phyloP scores from a whole-genome alignment of 1,139 yeast species.

The Suhomyces taliae region DNA sequence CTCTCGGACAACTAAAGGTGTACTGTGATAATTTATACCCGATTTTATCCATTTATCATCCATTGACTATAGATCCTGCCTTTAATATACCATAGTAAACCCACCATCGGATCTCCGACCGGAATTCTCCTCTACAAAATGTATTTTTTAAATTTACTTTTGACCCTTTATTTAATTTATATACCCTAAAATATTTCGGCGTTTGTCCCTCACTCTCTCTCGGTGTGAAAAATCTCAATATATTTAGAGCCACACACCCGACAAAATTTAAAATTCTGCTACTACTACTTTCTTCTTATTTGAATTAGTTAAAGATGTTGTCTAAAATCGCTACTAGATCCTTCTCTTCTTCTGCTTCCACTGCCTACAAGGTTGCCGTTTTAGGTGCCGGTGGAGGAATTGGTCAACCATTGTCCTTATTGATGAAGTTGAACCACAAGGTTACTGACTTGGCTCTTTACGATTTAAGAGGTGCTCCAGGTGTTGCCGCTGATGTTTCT shows the following conservation, averaged over 20 bases:
- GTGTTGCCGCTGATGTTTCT: conserved; percentile 89
- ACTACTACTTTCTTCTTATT: conserved; percentile 5
- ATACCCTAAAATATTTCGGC: too few relatives aligned
- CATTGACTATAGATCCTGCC: not conserved
- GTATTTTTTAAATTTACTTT: too few relatives aligned
- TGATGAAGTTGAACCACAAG: conserved; percentile 67
- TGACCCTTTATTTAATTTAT: not conserved
- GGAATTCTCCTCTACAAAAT: not conserved
- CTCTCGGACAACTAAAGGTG: not conserved
- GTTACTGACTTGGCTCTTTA: conserved; percentile 70
- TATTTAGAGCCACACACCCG: conserved; percentile 6
- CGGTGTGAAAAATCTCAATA: conserved; percentile 8
- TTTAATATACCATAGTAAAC: not conserved
- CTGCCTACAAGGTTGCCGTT: conserved; percentile 72
- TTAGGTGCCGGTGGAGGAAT: conserved; percentile 87
- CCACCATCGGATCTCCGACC: not conserved
- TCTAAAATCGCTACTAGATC: conserved; percentile 59
- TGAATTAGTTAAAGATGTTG: conserved; percentile 31
- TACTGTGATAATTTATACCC: not conserved
- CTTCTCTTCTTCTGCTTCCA: conserved; percentile 63
- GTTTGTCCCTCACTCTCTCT: not conserved
- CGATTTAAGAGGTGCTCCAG: conserved; percentile 89
- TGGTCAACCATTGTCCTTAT: conserved; percentile 90
- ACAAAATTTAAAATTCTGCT: conserved; percentile 2
- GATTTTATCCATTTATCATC: not conserved